Conservation (phyloP, 768 basidiomycete genomes). For the Hemileccinum impolitum region DNA sequence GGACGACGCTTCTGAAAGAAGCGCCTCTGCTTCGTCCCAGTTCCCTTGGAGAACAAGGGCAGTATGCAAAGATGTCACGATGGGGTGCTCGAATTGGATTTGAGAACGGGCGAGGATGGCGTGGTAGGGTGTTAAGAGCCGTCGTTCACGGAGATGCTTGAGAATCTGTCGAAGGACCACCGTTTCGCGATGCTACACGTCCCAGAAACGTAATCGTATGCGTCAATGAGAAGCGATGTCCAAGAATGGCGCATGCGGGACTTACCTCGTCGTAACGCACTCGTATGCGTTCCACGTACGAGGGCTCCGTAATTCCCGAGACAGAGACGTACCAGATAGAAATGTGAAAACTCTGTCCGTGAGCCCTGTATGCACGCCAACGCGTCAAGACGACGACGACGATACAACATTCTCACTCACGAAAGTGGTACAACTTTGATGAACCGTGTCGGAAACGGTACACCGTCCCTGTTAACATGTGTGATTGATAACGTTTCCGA, state of each 20-base stretch:
- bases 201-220: background rate
- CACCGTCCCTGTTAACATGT: conserved; percentile 52
- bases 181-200: conserved; percentile 59
- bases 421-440: conserved; percentile 74
- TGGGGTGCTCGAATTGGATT: conserved; percentile 56
- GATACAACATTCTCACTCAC: conserved; percentile 39
- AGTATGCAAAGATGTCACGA: conserved; percentile 62
- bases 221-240: background rate
- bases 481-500: conserved; percentile 63
- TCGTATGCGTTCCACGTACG: conserved; percentile 53
- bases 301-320: conserved; percentile 53
- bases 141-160: conserved; percentile 67
- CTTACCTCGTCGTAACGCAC: conserved; percentile 61
- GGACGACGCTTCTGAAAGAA: conserved; percentile 47
- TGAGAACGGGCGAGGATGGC: conserved; percentile 21
- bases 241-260: background rate
- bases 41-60: conserved; percentile 63
- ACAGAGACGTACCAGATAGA: conserved; percentile 77
- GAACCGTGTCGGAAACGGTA: conserved; percentile 61
- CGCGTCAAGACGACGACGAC: background rate
- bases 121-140: conserved; percentile 59
- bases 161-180: conserved; percentile 53
- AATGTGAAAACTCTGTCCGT: conserved; percentile 69
- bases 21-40: conserved; percentile 55
- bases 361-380: conserved; percentile 44